Evolutionary conservation across 139 green algal species (phyloP), one percentile per base, ranked within the genome.

Genomic region (Eudorina sp.): DNA sequence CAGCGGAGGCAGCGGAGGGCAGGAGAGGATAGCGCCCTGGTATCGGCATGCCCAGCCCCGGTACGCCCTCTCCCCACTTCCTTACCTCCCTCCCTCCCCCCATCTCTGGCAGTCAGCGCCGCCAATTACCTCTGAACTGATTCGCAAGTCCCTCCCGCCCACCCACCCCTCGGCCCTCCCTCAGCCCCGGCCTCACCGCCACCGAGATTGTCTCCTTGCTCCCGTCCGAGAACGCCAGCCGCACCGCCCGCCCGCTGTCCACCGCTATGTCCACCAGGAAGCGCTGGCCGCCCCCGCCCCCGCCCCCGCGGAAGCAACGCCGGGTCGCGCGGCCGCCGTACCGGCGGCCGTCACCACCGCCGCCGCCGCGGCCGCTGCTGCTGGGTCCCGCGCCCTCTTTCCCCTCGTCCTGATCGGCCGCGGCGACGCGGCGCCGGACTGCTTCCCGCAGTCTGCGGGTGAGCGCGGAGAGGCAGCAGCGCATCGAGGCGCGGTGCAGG

Each of bases 261-360:
- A 95, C 74, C 13, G 94, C 89, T 11, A 97, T 74, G 86, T 96
- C 95, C 27, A 96, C 85, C 41, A 96, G 89, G 36, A 74, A 41
- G 8, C 83, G 75, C 3, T 73, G 48, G 31, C 85, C 9, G 74
- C n/a, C 58, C 13, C 64, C 64, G 64, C 9, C n/a, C 29, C 13
- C n/a, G 19, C 13, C 64, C 16, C n/a, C n/a, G 31, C n/a, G 4
- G 19, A 29, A 29, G 31, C n/a, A 29, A 43, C 13, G 11, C n/a
- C n/a, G n/a, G n/a, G n/a, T n/a, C n/a, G n/a, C n/a, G 13, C 36
- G 48, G 36, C 38, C 13, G 36, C 13, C 13, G 68, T 36, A 51
- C 16, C 38, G 5, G 68, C 5, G 9, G 13, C 19, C 19, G 38
- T 5, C 38, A 11, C 36, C 38, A 11, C 29, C 68, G 38, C 68